Evolutionary conservation across 129 eudicot genomes (phyloP).

Genomic region (Helianthus tuberosus): DNA sequence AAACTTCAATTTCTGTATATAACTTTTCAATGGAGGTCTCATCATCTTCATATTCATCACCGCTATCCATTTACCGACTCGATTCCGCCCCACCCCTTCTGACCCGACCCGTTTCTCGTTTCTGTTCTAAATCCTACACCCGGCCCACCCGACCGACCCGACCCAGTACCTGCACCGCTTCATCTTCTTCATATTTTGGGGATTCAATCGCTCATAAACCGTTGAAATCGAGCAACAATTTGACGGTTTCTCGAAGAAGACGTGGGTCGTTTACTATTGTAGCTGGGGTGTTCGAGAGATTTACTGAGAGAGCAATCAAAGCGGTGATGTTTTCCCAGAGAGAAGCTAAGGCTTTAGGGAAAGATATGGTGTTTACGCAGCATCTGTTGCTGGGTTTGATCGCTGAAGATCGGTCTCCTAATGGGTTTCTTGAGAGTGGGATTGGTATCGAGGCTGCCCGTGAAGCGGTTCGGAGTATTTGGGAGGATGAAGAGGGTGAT

Average conservation of each 20-base stretch:
- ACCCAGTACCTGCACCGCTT: conserved; percentile 20
- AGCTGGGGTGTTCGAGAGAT: conserved; percentile 75
- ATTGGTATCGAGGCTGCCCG: conserved; percentile 64
- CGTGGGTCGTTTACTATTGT: conserved; percentile 39
- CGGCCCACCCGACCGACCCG: conserved; percentile 24
- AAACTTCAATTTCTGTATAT: conserved; percentile 22
- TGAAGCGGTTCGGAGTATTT: conserved; percentile 61
- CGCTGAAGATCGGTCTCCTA: conserved; percentile 64
- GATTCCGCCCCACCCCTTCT: conserved; percentile 37
- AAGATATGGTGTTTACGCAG: conserved; percentile 66
- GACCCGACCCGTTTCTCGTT: conserved; percentile 35
- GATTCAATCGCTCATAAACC: conserved; percentile 31
- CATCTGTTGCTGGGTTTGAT: conserved; percentile 79
- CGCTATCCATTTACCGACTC: conserved; percentile 43
- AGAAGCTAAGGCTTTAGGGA: conserved; percentile 70
- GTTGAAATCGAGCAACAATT: neutral
- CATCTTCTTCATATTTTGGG: conserved; percentile 51
- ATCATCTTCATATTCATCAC: conserved; percentile 52
- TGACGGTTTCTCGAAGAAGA: conserved; percentile 10
- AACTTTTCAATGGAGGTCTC: conserved; percentile 49
- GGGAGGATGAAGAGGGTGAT: conserved; percentile 42
- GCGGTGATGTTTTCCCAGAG: conserved; percentile 79
- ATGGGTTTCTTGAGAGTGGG: conserved; percentile 72
- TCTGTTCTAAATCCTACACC: conserved; percentile 24
- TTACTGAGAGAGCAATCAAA: conserved; percentile 82